Base-by-base conservation (phyloP, 495 filamentous ascomycete genomes). In the Talaromyces wortmannii region DNA sequence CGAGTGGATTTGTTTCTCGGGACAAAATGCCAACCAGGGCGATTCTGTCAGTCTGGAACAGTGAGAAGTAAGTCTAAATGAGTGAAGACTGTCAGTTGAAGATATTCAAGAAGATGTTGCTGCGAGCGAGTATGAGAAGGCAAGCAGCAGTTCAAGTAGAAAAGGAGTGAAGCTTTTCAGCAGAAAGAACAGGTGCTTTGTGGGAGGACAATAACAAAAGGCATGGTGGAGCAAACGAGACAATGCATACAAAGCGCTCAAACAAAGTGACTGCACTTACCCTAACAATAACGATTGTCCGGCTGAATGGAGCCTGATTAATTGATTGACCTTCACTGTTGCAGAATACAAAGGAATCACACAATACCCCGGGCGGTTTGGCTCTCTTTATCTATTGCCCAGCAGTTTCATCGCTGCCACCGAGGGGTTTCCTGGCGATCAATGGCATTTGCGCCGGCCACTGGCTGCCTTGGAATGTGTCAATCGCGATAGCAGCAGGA, bases 1-100 rank as follows among this genome's bases (percentile, higher is more conserved):
- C 7, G 18, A 13, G 30, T 18, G 36, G 23, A 18, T 53, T 29
- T 53, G 23, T 45, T 17, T 32, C 29, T 15, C 12, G 18, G 31
- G 15, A 53, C 52, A 45, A 42, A 53, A 53, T 53, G 52, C 52
- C 52, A 52, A 53, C 52, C 52, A 45, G 52, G 52, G 52, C 52
- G n/a, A 53, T n/a, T 45, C 52, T 53, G 51, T 13, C 5, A 42
- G 45, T 31, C 23, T 29, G 31, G 13, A 42, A 53, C 43, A 30
- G 18, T 40, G 30, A 31, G 13, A 40, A 46, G 42, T 53, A 45
- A 42, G 42, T 46, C 52, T 53, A 50, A 50, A 50, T 29, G 15
- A 16, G 17, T 23, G 5, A 33, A 10, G 52, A 31, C 43, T 43
- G 52, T 45, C 12, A 15, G 31, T 7, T 10, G 15, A 18, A 31